Percentiles rank a stretch among this genome's conserved stretches.
Conservation (phyloP, 1,139 yeast species). For the Kodamaea anthophila region DNA sequence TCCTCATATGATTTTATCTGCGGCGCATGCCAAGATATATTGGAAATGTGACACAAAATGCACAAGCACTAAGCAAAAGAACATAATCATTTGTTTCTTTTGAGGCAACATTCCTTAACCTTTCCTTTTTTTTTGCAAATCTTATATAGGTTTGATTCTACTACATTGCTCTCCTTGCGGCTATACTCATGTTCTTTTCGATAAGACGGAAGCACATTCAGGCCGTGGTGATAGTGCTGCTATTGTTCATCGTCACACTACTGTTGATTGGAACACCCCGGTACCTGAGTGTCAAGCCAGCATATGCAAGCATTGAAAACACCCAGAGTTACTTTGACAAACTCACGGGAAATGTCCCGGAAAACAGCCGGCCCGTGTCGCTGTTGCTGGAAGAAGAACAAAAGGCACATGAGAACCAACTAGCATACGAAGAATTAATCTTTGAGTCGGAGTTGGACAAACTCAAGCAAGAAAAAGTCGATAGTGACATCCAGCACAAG, state of each 20-base stretch:
- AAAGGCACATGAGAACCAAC: constrained; percentile 4
- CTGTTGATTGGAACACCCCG: not conserved
- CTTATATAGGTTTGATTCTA: no score
- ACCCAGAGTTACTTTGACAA: constrained; percentile 5
- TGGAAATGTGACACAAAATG: no score
- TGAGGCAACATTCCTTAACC: constrained; percentile 1
- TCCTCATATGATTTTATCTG: no score
- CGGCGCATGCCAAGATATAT: no score
- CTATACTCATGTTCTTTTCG: constrained; percentile 10
- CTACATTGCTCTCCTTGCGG: not conserved
- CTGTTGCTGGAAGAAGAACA: constrained; percentile 8
- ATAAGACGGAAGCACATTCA: constrained; percentile 15
- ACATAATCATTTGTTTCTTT: constrained; percentile 1
- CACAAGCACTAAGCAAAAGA: no score
- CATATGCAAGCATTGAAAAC: constrained; percentile 2
- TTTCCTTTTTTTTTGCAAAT: constrained; percentile 1
- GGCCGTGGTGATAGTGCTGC: constrained; percentile 10
- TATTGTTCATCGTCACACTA: constrained; percentile 12
- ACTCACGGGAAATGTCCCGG: constrained; percentile 1
- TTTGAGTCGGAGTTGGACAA: constrained; percentile 19
- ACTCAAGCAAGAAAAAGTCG: constrained; percentile 11
- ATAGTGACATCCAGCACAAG: constrained; percentile 22
- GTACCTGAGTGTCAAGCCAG: constrained; percentile 2
- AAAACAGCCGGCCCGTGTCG: constrained; percentile 9
- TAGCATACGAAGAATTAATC: constrained; percentile 13